A percentile compares a stretch with the other conserved stretches of the same genome.
Evolutionary conservation across 2,329 filamentous ascomycete genomes (phyloP).

Genomic region (Aspergillus cejpii): DNA sequence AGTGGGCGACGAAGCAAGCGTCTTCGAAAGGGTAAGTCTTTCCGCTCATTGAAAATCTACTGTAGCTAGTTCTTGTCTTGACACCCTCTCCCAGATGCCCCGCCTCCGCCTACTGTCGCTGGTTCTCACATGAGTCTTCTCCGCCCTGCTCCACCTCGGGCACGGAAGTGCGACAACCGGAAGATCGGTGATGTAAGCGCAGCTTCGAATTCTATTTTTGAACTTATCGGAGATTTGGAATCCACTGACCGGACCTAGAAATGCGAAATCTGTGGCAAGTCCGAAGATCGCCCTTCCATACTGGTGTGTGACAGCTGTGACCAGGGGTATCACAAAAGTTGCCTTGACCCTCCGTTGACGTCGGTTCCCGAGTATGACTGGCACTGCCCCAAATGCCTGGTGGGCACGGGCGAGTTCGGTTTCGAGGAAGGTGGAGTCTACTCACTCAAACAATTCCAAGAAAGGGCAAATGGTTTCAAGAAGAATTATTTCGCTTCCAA

Average conservation of each 20-base stretch:
- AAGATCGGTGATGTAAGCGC: slow-evolving; percentile 51
- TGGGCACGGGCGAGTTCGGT: slow-evolving; percentile 92
- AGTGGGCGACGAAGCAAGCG: slow-evolving; percentile 81
- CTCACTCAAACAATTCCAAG: slow-evolving; percentile 90
- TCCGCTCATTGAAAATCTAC: slow-evolving; percentile 13
- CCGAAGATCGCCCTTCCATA: slow-evolving; percentile 63
- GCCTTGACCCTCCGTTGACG: slow-evolving; percentile 78
- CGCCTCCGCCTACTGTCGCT: slow-evolving; percentile 67
- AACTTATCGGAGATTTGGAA: neutral
- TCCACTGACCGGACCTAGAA: slow-evolving; percentile 47
- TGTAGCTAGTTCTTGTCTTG: neutral
- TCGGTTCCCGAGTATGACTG: slow-evolving; percentile 76
- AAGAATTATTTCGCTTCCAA: slow-evolving; percentile 86
- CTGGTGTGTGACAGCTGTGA: slow-evolving; percentile 89
- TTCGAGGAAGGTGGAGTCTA: slow-evolving; percentile 97
- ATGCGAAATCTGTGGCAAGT: slow-evolving; percentile 80
- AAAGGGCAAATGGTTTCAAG: slow-evolving; percentile 93
- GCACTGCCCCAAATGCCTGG: slow-evolving; percentile 92
- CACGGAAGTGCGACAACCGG: slow-evolving; percentile 49
- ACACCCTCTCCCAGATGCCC: slow-evolving; percentile 38
- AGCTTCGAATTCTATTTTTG: slow-evolving; percentile 7
- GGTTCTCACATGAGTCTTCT: slow-evolving; percentile 96
- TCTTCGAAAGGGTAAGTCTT: slow-evolving; percentile 66
- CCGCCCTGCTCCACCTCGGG: slow-evolving; percentile 63
- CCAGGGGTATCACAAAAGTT: slow-evolving; percentile 75